Evolutionary conservation across 75 land plant species (phyloP).

Genomic region (Pseudotsuga menziesii): DNA sequence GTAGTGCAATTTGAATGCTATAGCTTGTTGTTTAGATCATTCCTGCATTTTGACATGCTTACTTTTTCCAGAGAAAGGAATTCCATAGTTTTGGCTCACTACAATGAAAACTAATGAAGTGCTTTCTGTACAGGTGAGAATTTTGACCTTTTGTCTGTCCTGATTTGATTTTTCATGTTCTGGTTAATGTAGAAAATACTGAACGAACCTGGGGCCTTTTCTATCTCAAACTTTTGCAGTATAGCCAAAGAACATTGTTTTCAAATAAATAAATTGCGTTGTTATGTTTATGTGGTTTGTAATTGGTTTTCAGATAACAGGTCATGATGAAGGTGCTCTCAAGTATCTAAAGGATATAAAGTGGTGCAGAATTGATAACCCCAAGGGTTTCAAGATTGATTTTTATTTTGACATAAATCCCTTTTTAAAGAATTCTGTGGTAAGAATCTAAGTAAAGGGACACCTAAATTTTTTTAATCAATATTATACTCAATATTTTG

Average conservation of each 20-base stretch:
- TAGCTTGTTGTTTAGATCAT: too few relatives aligned
- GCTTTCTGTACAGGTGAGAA: constrained; percentile 66
- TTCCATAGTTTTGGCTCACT: constrained; percentile 60
- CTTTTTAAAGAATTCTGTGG: constrained; percentile 79
- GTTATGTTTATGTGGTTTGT: neutral
- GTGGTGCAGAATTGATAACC: constrained; percentile 69
- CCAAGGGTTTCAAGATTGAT: constrained; percentile 95
- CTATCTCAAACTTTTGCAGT: neutral
- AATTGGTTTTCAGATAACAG: constrained; percentile 61
- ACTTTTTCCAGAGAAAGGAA: too few relatives aligned
- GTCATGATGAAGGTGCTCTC: constrained; percentile 93
- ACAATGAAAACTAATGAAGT: constrained; percentile 92
- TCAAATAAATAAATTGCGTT: neutral
- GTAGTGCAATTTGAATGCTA: too few relatives aligned
- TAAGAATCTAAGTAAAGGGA: neutral
- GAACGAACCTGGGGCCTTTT: too few relatives aligned
- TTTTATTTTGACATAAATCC: constrained; percentile 88
- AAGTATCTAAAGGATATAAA: constrained; percentile 86
- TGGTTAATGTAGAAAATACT: too few relatives aligned
- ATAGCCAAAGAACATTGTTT: neutral
- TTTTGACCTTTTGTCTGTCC: neutral
- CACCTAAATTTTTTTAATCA: neutral
- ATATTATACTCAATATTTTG: too few relatives aligned
- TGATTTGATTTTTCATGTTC: neutral
- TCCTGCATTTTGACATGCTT: too few relatives aligned